Conservation (phyloP, 108 stramenopile species). For the Skeletonema grethae region DNA sequence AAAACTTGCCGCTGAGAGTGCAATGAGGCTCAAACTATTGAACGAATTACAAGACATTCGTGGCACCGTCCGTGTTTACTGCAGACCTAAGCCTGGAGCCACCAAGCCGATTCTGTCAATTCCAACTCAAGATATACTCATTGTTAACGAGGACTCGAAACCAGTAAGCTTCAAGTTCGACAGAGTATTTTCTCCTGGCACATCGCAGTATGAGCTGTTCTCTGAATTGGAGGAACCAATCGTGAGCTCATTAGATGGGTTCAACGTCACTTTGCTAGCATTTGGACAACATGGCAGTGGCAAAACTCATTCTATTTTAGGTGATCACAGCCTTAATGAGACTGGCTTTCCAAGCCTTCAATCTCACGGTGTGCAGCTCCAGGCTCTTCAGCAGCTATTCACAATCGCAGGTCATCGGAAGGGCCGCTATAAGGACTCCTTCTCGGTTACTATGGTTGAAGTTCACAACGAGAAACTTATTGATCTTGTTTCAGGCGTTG, state of each 20-base stretch:
- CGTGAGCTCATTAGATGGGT: slow-evolving; percentile 92
- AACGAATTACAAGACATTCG: slow-evolving; percentile 81
- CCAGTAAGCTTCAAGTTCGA: slow-evolving; percentile 89
- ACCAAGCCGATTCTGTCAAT: slow-evolving; percentile 41
- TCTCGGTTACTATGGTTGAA: slow-evolving; percentile 74
- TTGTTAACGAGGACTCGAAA: slow-evolving; percentile 59
- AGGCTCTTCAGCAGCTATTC: slow-evolving; percentile 67
- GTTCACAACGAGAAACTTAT: slow-evolving; percentile 76
- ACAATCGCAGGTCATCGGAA: slow-evolving; percentile 63
- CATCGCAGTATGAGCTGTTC: slow-evolving; percentile 85
- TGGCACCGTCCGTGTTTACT: slow-evolving; percentile 83
- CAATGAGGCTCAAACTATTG: slow-evolving; percentile 70
- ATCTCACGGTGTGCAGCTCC: slow-evolving; percentile 69
- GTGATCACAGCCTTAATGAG: slow-evolving; percentile 38
- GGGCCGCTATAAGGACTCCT: slow-evolving; percentile 71
- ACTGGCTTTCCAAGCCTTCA: slow-evolving; percentile 25
- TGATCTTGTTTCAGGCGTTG: slow-evolving; percentile 75
- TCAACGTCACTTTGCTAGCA: slow-evolving; percentile 93
- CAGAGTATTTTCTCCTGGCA: slow-evolving; percentile 77
- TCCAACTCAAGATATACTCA: slow-evolving; percentile 70
- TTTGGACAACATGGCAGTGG: slow-evolving; percentile 94
- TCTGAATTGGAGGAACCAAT: slow-evolving; percentile 89
- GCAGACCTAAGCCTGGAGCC: slow-evolving; percentile 55
- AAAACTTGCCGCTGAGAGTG: slow-evolving; percentile 74
- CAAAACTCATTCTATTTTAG: slow-evolving; percentile 94